Evolutionary conservation across 345 rosid genomes (phyloP).

Genomic region (Populus nigra): DNA sequence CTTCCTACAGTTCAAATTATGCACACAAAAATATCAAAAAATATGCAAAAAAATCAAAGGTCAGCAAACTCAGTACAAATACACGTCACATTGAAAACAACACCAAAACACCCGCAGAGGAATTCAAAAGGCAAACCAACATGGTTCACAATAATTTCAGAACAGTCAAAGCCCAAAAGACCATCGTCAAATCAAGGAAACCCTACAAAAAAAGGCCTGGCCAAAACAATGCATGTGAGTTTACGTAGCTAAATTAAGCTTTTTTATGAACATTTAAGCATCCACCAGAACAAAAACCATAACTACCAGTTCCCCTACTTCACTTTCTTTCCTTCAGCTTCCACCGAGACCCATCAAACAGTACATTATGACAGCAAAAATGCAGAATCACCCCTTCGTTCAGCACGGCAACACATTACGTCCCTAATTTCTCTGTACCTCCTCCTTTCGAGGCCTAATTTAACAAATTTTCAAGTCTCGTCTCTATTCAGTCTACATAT

Average conservation of each 20-base stretch:
- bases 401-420: not conserved
- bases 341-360: not conserved
- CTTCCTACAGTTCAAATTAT: conserved; percentile 40
- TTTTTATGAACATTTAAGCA: not conserved
- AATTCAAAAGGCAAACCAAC: not conserved
- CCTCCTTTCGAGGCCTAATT: not conserved
- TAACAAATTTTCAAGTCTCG: not conserved
- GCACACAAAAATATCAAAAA: not conserved
- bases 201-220: not conserved
- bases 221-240: not conserved
- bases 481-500: not conserved
- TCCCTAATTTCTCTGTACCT: not conserved
- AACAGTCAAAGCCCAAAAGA: not conserved
- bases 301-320: not conserved
- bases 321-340: not conserved
- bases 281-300: not conserved
- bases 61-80: not conserved
- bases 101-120: not conserved
- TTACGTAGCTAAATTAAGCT: not conserved
- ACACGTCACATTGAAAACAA: not conserved
- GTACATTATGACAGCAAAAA: not conserved
- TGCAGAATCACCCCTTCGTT: not conserved
- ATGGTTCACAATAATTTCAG: not conserved
- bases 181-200: not conserved
- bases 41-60: not conserved